Evolutionary conservation across 768 basidiomycete species (phyloP).

Genomic region (Lanmaoa rubissima): DNA sequence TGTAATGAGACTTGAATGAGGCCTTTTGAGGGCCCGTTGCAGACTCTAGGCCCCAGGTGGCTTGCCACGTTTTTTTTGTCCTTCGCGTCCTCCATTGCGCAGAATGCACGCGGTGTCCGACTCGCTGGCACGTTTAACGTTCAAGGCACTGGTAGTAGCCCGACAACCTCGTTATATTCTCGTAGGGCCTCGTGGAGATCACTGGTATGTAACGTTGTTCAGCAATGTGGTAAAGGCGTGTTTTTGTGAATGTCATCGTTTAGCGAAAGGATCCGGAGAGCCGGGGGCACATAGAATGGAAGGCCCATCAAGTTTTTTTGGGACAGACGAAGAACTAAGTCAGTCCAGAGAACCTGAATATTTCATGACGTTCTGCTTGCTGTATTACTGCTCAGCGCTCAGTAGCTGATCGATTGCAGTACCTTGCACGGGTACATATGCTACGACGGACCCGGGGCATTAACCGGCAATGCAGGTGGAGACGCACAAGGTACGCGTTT

Average conservation of each 20-base stretch:
- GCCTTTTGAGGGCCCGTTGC: not conserved
- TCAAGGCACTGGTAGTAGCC: not conserved
- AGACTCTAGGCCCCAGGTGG: not conserved
- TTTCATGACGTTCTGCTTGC: slow-evolving; percentile 4
- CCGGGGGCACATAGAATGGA: slow-evolving; percentile 8
- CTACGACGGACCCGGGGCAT: not conserved
- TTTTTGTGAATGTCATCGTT: slow-evolving; percentile 8
- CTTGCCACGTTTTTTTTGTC: slow-evolving; percentile 11
- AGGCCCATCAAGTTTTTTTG: not conserved
- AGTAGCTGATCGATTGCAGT: slow-evolving; percentile 9
- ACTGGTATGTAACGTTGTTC: not conserved
- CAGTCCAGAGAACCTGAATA: not conserved
- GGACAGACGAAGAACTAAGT: not conserved
- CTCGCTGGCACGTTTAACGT: slow-evolving; percentile 7
- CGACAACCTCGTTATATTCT: slow-evolving; percentile 18
- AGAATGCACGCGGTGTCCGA: slow-evolving; percentile 2
- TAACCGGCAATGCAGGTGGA: slow-evolving; percentile 19
- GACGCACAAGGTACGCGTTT: slow-evolving; percentile 17
- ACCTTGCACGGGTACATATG: not conserved
- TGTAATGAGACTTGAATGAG: no score
- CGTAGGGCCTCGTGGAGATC: slow-evolving; percentile 16
- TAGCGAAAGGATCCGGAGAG: slow-evolving; percentile 17
- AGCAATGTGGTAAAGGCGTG: slow-evolving; percentile 20
- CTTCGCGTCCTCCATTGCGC: not conserved
- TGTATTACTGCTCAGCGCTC: not conserved